These are phyloP conservation scores for Scleroderma bovista DNA, from an alignment of 768 basidiomycete genomes.

Conservation along the genomic window DNA sequence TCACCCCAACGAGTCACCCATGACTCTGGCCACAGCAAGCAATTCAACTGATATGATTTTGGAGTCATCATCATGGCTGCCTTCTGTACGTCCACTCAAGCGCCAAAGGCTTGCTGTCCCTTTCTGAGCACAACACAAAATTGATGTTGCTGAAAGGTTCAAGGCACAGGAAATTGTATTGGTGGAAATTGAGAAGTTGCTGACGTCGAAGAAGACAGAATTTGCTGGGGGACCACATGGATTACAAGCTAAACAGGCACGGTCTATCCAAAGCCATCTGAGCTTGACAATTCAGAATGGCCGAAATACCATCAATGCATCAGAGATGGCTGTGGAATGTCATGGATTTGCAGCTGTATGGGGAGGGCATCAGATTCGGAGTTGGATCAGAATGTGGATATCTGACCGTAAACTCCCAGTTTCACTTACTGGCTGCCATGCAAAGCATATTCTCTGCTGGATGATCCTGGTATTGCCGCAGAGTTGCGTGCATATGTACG, in stretches of 20 bases:
- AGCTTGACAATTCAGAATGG: conserved; percentile 21
- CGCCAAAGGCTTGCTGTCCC: neutral
- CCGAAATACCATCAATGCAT: conserved; percentile 15
- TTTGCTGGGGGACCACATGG: conserved; percentile 23
- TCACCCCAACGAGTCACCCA: neutral
- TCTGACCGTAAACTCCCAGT: neutral
- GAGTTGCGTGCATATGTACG: no score
- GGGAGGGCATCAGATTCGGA: conserved; percentile 21
- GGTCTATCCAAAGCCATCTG: conserved; percentile 24
- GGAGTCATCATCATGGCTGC: no score
- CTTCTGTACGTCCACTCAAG: neutral
- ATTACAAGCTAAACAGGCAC: conserved; percentile 23
- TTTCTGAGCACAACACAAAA: neutral
- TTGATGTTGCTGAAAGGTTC: neutral
- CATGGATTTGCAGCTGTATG: conserved; percentile 29
- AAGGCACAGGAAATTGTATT: neutral
- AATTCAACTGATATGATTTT: no score
- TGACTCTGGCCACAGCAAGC: no score
- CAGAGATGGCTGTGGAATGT: conserved; percentile 14
- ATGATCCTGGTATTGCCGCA: no score
- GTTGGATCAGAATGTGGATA: conserved; percentile 19
- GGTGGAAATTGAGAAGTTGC: conserved; percentile 4
- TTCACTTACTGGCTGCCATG: neutral
- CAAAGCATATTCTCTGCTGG: conserved; percentile 2
- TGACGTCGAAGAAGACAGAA: conserved; percentile 16